Evolutionary conservation across 805 yeast species (phyloP), one percentile per base, ranked within the genome.

Genomic region (Candida ulmi): DNA sequence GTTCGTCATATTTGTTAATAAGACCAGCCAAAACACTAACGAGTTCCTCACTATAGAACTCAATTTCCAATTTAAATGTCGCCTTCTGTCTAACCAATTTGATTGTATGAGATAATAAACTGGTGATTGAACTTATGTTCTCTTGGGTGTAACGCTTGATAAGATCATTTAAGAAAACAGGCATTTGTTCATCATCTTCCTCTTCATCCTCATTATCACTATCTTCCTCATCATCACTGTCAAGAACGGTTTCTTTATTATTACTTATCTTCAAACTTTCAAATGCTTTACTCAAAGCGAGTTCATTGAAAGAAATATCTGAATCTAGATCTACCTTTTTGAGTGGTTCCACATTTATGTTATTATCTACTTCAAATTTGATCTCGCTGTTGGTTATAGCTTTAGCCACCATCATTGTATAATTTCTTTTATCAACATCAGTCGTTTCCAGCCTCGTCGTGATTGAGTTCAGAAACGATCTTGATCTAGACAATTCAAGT

Each of bases 91-190:
- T 61, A 1, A 90, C 71, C 31, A 91, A 66, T 11, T 74, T 48
- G 50, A 65, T 44, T 50, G 76, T 65, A 65, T 75, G 46, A 67
- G 80, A 48, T 53, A 76, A 12, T 70, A 78, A 35, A 62, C 55
- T 52, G 0, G 48, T 43, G 3, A 66, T 58, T 33, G 69, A 70
- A 16, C 66, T 67, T 5, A 66, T 60, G 2, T 63, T 55, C 23
- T 72, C 72, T 0, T 69, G 65, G 11, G 64, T 62, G 15, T 83
- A 64, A 48, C 81, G 83, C 12, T 64, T 60, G 5, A 87, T 51
- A 17, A 90, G 62, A 44, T 88, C 95, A 46, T 83, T 80, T 30
- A 91, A 60, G 50, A 87, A 91, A 2, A 86, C 82, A 13, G 82
- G 80, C n/a, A 16, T 9, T 12, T 23, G 36, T 21, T 33, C 36